These are phyloP conservation scores for Pyrenophora teres DNA, from an alignment of 2,329 filamentous ascomycete species.

Conservation along the genomic window DNA sequence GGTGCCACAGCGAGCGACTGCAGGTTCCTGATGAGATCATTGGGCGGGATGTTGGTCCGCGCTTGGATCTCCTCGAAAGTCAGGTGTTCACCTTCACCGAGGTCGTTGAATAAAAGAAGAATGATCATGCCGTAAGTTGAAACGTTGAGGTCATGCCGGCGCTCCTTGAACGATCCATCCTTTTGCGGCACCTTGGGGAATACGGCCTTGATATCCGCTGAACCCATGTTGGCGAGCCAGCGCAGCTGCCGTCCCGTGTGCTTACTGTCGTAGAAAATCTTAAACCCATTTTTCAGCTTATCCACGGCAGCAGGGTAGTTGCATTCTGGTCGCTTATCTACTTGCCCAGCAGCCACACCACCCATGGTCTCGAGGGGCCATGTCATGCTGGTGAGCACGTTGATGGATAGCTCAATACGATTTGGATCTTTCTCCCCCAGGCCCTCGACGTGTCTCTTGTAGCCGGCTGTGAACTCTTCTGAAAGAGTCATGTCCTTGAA, in stretches of 20 bases:
- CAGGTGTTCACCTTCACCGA: conserved; percentile 58
- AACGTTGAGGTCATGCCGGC: conserved; percentile 87
- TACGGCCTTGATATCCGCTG: conserved; percentile 80
- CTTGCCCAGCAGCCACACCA: conserved; percentile 58
- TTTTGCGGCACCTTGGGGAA: conserved; percentile 76
- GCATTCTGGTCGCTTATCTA: conserved; percentile 57
- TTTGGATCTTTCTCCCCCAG: conserved; percentile 62
- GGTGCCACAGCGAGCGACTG: conserved; percentile 81
- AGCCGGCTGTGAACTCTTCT: conserved; percentile 77
- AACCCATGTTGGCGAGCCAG: conserved; percentile 79
- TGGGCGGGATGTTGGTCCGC: conserved; percentile 74
- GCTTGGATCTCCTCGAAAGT: conserved; percentile 80
- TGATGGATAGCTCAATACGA: conserved; percentile 79
- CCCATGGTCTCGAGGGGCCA: conserved; percentile 92
- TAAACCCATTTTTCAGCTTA: conserved; percentile 79
- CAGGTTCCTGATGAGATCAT: conserved; percentile 76
- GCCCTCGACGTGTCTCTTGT: conserved; percentile 70
- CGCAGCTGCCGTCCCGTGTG: conserved; percentile 87
- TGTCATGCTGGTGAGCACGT: conserved; percentile 87
- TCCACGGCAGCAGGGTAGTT: conserved; percentile 77
- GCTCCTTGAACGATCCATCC: conserved; percentile 65
- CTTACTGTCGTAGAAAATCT: conserved; percentile 83
- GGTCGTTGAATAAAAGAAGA: conserved; percentile 84
- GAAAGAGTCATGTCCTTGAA: conserved; percentile 95
- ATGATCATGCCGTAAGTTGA: conserved; percentile 93